Evolutionary conservation across 192 early-diverging fungal species (phyloP).

Genomic region (Linnemannia hyalina): DNA sequence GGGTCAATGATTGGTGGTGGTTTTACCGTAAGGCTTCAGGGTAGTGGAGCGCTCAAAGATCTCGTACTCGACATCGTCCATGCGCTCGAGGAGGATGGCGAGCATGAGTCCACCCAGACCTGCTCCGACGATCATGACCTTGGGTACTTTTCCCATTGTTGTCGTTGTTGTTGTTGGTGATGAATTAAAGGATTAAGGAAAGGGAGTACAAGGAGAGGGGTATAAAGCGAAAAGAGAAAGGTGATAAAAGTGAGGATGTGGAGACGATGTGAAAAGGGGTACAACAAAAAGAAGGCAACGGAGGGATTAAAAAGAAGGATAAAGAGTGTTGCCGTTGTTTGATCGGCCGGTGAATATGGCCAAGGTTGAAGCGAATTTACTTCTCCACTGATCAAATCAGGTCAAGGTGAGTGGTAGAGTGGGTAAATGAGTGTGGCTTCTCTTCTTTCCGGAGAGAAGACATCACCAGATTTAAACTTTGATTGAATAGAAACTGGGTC

Average conservation of each 20-base stretch:
- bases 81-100: slow-evolving; percentile 18
- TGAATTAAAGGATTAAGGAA: background rate
- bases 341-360: background rate
- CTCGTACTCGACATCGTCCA: slow-evolving; percentile 30
- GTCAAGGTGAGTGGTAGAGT: background rate
- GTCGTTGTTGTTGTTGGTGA: background rate
- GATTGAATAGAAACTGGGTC: background rate
- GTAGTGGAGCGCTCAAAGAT: slow-evolving; percentile 5
- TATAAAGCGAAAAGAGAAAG: too few relatives aligned
- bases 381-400: background rate
- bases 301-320: background rate
- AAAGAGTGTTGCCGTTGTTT: background rate
- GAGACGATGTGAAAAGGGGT: background rate
- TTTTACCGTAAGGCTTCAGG: background rate
- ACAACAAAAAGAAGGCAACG: background rate
- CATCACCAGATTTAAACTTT: too few relatives aligned
- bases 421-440: background rate
- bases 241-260: background rate
- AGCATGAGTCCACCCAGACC: slow-evolving; percentile 25
- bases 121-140: slow-evolving; percentile 28
- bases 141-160: background rate
- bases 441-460: background rate
- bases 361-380: background rate
- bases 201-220: background rate
- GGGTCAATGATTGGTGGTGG: background rate